A percentile compares a stretch with the other conserved stretches of the same genome.
phyloP scores from a whole-genome alignment of 1,284 basidiomycete species.

The Phlebopus sp. region DNA sequence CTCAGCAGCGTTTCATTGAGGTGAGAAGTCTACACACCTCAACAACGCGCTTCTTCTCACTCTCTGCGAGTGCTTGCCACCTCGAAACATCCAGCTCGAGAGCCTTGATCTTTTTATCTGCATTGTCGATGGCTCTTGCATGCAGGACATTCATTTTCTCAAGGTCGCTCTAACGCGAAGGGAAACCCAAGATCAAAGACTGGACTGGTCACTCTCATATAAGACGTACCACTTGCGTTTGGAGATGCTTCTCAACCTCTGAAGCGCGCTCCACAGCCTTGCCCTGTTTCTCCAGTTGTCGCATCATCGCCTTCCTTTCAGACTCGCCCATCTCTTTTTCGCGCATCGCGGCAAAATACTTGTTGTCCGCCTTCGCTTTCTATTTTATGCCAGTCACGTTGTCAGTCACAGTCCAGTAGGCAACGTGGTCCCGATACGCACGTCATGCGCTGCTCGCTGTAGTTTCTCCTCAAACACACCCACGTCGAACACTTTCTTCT shows the following conservation, averaged over 20 bases:
- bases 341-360: conserved; percentile 89
- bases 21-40: conserved; percentile 25
- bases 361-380: conserved; percentile 94
- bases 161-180: conserved; percentile 41
- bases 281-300: conserved; percentile 75
- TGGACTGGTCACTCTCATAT: not conserved
- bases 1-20: conserved; percentile 15
- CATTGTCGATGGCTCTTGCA: conserved; percentile 40
- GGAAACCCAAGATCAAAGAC: not conserved
- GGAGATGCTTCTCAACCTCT: conserved; percentile 63
- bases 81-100: conserved; percentile 31
- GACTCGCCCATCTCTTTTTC: conserved; percentile 81
- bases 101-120: conserved; percentile 38
- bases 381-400: conserved; percentile 24
- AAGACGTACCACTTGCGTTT: conserved; percentile 52
- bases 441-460: conserved; percentile 61
- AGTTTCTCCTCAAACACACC: conserved; percentile 76
- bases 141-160: conserved; percentile 46
- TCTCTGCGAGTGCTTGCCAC: conserved; percentile 35
- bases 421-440: conserved; percentile 30
- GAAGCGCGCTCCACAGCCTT: conserved; percentile 71
- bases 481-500: conserved; percentile 84
- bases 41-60: conserved; percentile 35
- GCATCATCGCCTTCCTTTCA: conserved; percentile 69
- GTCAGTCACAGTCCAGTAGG: conserved; percentile 3